A percentile compares a stretch with the other conserved stretches of the same genome.
Conservation (phyloP, 352 stramenopile species). For the Phytophthora boehmeriae region DNA sequence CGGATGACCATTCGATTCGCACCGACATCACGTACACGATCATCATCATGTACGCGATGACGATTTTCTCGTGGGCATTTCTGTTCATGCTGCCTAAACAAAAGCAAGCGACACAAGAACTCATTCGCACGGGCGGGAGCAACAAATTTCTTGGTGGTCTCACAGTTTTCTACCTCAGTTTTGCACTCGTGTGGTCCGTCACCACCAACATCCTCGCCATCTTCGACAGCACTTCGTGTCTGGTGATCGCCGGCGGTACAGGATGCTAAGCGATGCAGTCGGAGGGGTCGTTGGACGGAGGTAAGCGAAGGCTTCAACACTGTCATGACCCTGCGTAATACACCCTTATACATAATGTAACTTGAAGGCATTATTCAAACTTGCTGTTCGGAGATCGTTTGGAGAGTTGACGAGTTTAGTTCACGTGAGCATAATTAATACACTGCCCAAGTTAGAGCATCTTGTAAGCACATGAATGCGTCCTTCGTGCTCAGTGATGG, state of each 20-base stretch:
- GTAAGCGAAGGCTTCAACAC: neutral
- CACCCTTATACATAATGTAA: too few relatives aligned
- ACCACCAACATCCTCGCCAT: constrained; percentile 40
- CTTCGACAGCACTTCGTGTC: constrained; percentile 34
- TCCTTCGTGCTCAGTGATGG: neutral
- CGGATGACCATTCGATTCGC: constrained; percentile 17
- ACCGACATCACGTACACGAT: constrained; percentile 20
- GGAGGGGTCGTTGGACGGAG: too few relatives aligned
- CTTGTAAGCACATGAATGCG: neutral
- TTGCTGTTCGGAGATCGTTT: too few relatives aligned
- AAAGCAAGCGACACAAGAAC: constrained; percentile 34
- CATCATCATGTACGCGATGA: constrained; percentile 26
- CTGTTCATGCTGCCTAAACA: constrained; percentile 34
- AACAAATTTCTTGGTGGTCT: constrained; percentile 25
- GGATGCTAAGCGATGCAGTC: constrained; percentile 17
- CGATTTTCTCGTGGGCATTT: constrained; percentile 35
- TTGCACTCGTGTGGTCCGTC: constrained; percentile 27
- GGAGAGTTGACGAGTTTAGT: neutral
- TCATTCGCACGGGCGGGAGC: constrained; percentile 23
- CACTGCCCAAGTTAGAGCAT: too few relatives aligned
- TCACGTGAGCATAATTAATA: too few relatives aligned
- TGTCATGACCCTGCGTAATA: neutral
- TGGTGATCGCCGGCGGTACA: constrained; percentile 33
- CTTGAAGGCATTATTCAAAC: too few relatives aligned
- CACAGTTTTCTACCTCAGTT: constrained; percentile 34